Evolutionary conservation across 306 rosid genomes (phyloP), one percentile per base, ranked within the genome.

Genomic region (Gastrolobium bilobum): DNA sequence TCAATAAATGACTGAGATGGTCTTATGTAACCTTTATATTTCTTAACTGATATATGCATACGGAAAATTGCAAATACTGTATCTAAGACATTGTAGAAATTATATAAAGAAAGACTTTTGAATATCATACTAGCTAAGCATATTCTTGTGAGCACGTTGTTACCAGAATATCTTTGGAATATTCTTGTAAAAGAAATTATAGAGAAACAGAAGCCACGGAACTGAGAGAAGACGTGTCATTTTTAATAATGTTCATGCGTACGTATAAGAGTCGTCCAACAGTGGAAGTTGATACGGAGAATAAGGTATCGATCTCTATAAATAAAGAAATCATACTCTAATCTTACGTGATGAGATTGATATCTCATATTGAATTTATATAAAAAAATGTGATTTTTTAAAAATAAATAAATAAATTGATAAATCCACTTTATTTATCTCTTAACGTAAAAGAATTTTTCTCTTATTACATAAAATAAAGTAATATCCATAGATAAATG

Each of bases 111-210:
- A 33, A 57, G 48, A 15, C 51, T 58, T 73, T 56, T 48, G 74
- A 15, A 62, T 40, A 63, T 63, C 8, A 5, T 42, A 34, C 40
- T 46, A n/a, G n/a, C n/a, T n/a, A 68, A 33, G 7, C 10, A 53
- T 14, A n/a, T 13, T 43, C 40, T 34, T 2, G 6, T 7, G 26
- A 2, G 42, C 53, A 43, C 73, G 78, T 33, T 40, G 69, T 5
- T 52, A n/a, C 52, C 29, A 5, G 81, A 76, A 82, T 82, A 82
- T 76, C 61, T 68, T 40, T 8, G 20, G 82, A 51, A 82, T 82
- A 82, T 82, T 34, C 82, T 29, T 60, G 1, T 4, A 37, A 1
- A 29, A n/a, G 8, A 13, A 67, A 68, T 53, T 52, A 42, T 14
- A 10, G 3, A 11, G 38, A 47, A 63, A 38, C 33, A 20, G 10